These are phyloP conservation scores for Cryptococcus sp. DNA, from an alignment of 1,284 basidiomycete species.

Conservation along the genomic window DNA sequence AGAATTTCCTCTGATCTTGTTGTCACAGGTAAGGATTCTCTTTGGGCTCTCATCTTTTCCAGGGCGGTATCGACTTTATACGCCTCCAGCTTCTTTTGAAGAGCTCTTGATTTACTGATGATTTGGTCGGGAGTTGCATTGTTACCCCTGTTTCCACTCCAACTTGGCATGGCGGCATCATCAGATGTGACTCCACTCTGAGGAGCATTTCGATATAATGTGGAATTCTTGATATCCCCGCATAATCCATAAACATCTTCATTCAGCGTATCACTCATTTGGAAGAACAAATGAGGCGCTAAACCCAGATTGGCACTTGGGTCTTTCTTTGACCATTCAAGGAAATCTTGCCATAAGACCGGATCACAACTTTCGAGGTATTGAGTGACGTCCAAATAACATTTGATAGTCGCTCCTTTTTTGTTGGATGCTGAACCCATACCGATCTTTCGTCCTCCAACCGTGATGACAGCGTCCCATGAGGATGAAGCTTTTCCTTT, in stretches of 20 bases:
- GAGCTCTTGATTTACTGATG: constrained; percentile 57
- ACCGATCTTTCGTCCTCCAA: constrained; percentile 75
- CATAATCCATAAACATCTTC: constrained; percentile 71
- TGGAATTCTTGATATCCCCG: constrained; percentile 59
- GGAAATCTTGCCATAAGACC: constrained; percentile 71
- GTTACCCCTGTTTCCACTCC: no score
- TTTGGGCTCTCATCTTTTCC: constrained; percentile 63
- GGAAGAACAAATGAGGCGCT: constrained; percentile 67
- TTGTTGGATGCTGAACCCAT: constrained; percentile 67
- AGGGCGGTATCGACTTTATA: constrained; percentile 64
- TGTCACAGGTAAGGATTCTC: constrained; percentile 69
- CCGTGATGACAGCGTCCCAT: constrained; percentile 81
- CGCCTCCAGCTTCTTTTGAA: constrained; percentile 56
- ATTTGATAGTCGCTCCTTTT: constrained; percentile 68
- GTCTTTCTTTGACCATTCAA: constrained; percentile 33
- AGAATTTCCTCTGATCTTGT: constrained; percentile 63
- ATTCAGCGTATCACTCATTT: constrained; percentile 64
- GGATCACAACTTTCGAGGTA: constrained; percentile 82
- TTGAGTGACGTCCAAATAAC: constrained; percentile 80
- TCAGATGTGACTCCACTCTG: constrained; percentile 21
- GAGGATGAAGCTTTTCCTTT: constrained; percentile 28
- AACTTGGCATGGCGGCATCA: constrained; percentile 24
- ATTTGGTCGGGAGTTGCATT: constrained; percentile 39
- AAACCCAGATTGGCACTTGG: constrained; percentile 51
- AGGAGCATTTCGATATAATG: constrained; percentile 51